A percentile compares a stretch with the other conserved stretches of the same genome.
phyloP scores from a whole-genome alignment of 192 early-diverging fungal species.

The Spizellomyces sp. region DNA sequence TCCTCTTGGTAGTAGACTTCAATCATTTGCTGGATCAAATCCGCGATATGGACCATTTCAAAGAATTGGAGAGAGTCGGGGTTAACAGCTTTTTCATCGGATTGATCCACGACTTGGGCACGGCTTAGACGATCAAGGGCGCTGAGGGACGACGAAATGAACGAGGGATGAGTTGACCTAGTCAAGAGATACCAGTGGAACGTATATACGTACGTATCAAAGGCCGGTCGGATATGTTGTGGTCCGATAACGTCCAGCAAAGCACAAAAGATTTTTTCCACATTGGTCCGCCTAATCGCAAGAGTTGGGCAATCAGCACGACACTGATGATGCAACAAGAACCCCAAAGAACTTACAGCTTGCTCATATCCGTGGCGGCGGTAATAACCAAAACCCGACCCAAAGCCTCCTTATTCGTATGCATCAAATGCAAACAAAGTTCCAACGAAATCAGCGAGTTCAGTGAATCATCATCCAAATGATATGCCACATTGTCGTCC shows the following conservation, averaged over 20 bases:
- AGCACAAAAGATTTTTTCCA: constrained; percentile 79
- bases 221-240: constrained; percentile 74
- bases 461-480: constrained; percentile 60
- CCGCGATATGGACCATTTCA: constrained; percentile 91
- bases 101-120: constrained; percentile 36
- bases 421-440: constrained; percentile 82
- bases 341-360: constrained; percentile 36
- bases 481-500: constrained; percentile 56
- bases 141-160: constrained; percentile 11
- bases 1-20: constrained; percentile 92
- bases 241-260: constrained; percentile 73
- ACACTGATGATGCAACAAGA: background rate
- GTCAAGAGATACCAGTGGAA: background rate
- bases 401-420: constrained; percentile 79
- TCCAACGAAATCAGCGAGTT: constrained; percentile 76
- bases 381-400: constrained; percentile 54
- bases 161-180: background rate
- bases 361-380: constrained; percentile 31
- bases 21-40: constrained; percentile 92
- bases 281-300: constrained; percentile 60
- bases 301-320: background rate
- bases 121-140: constrained; percentile 46
- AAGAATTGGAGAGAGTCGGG: constrained; percentile 83
- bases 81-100: constrained; percentile 45
- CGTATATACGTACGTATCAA: constrained; percentile 43